Conservation (phyloP, 768 basidiomycete genomes). For the Termitomyces sp. region DNA sequence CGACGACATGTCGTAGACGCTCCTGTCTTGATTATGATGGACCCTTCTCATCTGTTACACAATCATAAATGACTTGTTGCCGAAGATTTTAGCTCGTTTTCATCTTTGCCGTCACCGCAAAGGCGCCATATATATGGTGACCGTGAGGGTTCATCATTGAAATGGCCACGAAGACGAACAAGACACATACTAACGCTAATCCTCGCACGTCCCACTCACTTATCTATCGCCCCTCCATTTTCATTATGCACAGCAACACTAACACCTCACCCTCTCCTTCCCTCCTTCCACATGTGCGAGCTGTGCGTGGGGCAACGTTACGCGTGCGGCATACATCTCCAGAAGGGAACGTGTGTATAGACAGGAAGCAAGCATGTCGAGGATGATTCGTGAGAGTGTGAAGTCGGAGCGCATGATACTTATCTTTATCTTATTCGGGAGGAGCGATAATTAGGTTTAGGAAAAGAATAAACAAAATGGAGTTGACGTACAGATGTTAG, state of each 20-base stretch:
- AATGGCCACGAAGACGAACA: too few relatives aligned
- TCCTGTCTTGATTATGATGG: too few relatives aligned
- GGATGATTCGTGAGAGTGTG: too few relatives aligned
- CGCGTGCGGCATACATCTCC: constrained; percentile 51
- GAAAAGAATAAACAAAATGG: neutral
- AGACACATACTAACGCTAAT: too few relatives aligned
- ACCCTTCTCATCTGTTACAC: too few relatives aligned
- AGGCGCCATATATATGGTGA: too few relatives aligned
- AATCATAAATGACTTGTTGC: too few relatives aligned
- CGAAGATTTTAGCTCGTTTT: too few relatives aligned
- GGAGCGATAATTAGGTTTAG: neutral
- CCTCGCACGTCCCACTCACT: constrained; percentile 39
- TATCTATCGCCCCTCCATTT: constrained; percentile 16
- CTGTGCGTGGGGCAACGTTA: constrained; percentile 69
- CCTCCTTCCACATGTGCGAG: constrained; percentile 66
- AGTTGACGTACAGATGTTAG: constrained; percentile 50
- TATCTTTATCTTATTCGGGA: constrained; percentile 37
- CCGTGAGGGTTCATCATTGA: too few relatives aligned
- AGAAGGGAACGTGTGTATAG: constrained; percentile 59
- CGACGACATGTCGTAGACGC: too few relatives aligned
- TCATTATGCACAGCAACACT: constrained; percentile 52
- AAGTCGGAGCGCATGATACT: too few relatives aligned
- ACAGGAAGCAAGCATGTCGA: constrained; percentile 55
- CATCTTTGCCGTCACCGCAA: too few relatives aligned
- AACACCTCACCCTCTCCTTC: constrained; percentile 52